phyloP scores from a whole-genome alignment of 306 rosid species.

The Vicia villosa region DNA sequence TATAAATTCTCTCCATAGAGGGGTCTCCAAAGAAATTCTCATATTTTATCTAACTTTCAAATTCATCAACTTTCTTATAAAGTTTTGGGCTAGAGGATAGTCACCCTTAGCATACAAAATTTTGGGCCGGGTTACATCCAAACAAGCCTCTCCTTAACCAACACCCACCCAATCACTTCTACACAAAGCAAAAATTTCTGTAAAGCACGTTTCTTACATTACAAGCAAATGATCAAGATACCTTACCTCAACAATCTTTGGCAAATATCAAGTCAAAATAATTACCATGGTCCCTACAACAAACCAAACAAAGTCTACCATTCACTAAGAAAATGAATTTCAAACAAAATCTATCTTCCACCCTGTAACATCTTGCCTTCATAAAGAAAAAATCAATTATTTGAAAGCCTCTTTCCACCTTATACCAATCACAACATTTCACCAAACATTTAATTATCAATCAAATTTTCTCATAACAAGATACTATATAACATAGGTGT shows the following conservation, averaged over 20 bases:
- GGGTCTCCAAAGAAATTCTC: too few species aligned
- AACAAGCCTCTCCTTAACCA: conserved; percentile 38
- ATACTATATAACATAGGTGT: conserved; percentile 23
- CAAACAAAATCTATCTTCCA: conserved; percentile 11
- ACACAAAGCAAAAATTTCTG: conserved; percentile 36
- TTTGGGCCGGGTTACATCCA: conserved; percentile 22
- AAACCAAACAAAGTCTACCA: conserved; percentile 7
- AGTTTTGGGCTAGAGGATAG: too few species aligned
- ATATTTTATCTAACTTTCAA: too few species aligned
- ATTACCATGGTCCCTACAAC: conserved; percentile 38
- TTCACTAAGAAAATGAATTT: neutral
- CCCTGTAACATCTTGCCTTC: conserved; percentile 9
- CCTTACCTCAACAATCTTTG: conserved; percentile 41
- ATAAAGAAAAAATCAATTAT: conserved; percentile 33
- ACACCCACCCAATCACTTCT: conserved; percentile 34
- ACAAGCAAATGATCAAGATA: conserved; percentile 41
- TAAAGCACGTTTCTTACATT: conserved; percentile 41
- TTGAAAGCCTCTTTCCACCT: conserved; percentile 59
- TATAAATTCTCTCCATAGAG: too few species aligned
- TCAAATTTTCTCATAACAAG: conserved; percentile 25
- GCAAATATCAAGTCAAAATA: conserved; percentile 44
- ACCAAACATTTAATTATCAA: conserved; percentile 48
- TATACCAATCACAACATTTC: conserved; percentile 47
- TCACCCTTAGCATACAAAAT: neutral
- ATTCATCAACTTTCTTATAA: too few species aligned